Evolutionary conservation across 352 stramenopile species (phyloP).

Genomic region (Phytophthora sp.): DNA sequence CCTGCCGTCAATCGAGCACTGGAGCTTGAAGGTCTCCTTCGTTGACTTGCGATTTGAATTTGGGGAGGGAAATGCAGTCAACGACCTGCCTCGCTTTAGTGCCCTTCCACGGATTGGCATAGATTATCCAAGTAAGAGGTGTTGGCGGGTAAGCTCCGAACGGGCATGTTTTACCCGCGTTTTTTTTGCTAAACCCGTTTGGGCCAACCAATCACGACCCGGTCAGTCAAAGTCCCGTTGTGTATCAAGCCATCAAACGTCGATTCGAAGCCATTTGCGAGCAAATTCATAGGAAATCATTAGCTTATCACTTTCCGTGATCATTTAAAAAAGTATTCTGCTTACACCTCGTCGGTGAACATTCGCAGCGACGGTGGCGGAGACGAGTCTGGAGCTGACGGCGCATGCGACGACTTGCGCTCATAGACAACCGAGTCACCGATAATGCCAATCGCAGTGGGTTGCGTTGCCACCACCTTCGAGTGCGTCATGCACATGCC

Average conservation of each 20-base stretch:
- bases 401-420: conserved; percentile 1
- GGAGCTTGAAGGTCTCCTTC: conserved; percentile 53
- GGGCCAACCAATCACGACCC: too few relatives aligned
- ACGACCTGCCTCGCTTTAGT: conserved; percentile 14
- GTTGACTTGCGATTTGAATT: conserved; percentile 35
- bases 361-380: conserved; percentile 24
- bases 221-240: too few relatives aligned
- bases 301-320: neutral
- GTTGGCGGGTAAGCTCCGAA: conserved; percentile 4
- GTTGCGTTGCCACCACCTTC: conserved; percentile 41
- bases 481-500: conserved; percentile 89
- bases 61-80: conserved; percentile 22
- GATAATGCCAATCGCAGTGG: conserved; percentile 5
- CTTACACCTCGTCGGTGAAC: conserved; percentile 4
- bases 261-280: too few relatives aligned
- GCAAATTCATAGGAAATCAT: neutral
- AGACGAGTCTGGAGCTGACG: conserved; percentile 14
- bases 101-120: conserved; percentile 2
- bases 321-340: conserved; percentile 9
- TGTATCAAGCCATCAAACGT: too few relatives aligned
- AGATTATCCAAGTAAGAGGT: neutral
- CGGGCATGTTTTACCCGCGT: conserved; percentile 25
- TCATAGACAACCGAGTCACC: neutral
- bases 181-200: too few relatives aligned
- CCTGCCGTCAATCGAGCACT: neutral